phyloP scores from a whole-genome alignment of 192 early-diverging fungal species.

The Spizellomyces sp. region DNA sequence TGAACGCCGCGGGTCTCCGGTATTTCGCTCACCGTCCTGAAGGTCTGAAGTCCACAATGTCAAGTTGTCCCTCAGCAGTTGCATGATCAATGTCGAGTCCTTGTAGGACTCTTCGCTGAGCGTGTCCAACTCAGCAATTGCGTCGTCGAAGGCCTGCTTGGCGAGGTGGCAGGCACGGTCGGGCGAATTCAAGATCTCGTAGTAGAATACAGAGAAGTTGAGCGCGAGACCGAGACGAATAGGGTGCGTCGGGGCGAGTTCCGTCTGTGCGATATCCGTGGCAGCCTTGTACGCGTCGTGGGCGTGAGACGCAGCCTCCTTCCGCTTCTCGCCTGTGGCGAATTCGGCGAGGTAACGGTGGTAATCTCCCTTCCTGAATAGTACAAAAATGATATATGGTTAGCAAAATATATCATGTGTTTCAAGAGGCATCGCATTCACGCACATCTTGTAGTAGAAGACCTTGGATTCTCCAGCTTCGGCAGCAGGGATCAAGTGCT shows the following conservation, averaged over 20 bases:
- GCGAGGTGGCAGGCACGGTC: slow-evolving; percentile 96
- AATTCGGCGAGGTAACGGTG: slow-evolving; percentile 99
- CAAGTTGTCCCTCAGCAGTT: slow-evolving; percentile 97
- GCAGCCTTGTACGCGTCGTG: slow-evolving; percentile 95
- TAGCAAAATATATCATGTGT: background rate
- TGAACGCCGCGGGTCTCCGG: too few species aligned
- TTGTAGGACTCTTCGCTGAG: slow-evolving; percentile 99
- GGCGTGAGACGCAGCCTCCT: slow-evolving; percentile 79
- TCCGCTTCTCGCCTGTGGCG: slow-evolving; percentile 81
- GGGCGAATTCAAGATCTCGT: slow-evolving; percentile 98
- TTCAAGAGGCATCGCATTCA: background rate
- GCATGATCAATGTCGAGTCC: slow-evolving; percentile 99
- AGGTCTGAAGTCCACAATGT: slow-evolving; percentile 99
- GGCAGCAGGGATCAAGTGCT: slow-evolving; percentile 88
- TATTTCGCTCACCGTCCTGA: slow-evolving; percentile 70
- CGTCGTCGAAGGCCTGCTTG: slow-evolving; percentile 98
- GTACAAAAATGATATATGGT: slow-evolving; percentile 1
- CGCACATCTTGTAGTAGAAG: slow-evolving; percentile 99
- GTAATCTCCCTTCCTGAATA: slow-evolving; percentile 95
- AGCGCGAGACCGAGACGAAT: slow-evolving; percentile 97
- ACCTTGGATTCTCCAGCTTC: slow-evolving; percentile 97
- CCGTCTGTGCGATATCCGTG: slow-evolving; percentile 91
- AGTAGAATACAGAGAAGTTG: slow-evolving; percentile 99
- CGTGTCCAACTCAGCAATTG: slow-evolving; percentile 98
- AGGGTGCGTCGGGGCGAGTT: slow-evolving; percentile 96